Percentiles rank a stretch among this genome's conserved stretches.
Evolutionary conservation across 805 yeast genomes (phyloP).

Genomic region (Blastobotrys terrestris): DNA sequence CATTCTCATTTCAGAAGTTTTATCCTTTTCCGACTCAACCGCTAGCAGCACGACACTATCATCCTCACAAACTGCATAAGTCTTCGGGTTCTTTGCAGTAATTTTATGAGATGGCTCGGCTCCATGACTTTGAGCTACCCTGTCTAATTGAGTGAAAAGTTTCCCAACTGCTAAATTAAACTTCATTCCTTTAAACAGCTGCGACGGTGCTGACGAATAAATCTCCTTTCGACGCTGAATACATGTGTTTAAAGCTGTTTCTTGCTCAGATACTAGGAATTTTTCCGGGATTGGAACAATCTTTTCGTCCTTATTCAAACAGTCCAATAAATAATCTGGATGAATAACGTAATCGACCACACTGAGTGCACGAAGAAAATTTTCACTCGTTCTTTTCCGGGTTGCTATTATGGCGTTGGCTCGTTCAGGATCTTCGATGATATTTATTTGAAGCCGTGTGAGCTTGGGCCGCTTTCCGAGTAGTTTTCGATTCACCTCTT

Average conservation of each 20-base stretch:
- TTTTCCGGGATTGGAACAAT: not conserved
- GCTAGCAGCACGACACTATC: not conserved
- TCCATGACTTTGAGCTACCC: not conserved
- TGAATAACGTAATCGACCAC: not conserved
- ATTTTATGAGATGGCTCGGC: constrained; percentile 1
- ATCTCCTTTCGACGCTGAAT: constrained; percentile 1
- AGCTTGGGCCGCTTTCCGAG: not conserved
- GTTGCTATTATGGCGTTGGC: not conserved
- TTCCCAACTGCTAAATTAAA: not conserved
- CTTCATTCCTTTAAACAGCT: not conserved
- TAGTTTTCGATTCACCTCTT: not conserved
- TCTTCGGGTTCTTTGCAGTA: not conserved
- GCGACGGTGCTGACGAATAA: not conserved
- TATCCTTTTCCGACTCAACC: not conserved
- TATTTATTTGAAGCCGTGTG: not conserved
- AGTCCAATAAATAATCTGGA: not conserved
- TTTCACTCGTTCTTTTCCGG: not conserved
- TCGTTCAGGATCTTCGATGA: not conserved
- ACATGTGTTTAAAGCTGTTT: not conserved
- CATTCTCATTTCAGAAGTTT: not conserved
- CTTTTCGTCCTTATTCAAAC: not conserved
- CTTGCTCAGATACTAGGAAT: not conserved
- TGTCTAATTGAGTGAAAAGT: not conserved
- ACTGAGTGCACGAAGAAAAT: not conserved
- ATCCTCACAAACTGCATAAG: not conserved